Conservation (phyloP, 441 rosid species). For the Sinapis alba region DNA sequence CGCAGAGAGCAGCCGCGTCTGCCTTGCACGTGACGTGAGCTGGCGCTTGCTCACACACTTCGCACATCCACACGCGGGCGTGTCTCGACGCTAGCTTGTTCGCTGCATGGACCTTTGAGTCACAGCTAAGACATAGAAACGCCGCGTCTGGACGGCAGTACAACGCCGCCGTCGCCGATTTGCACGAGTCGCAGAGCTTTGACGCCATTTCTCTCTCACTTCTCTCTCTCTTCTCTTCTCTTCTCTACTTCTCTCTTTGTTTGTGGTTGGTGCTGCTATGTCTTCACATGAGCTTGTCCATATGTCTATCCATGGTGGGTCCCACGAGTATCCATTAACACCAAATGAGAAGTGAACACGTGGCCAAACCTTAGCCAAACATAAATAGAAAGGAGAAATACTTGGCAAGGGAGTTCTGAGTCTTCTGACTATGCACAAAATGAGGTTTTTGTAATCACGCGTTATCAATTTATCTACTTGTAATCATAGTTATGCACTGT, state of each 20-base stretch:
- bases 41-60: neutral
- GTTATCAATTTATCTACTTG: neutral
- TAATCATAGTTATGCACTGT: neutral
- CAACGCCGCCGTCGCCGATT: neutral
- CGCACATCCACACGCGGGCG: neutral
- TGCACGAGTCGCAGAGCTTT: neutral
- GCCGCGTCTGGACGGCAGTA: constrained; percentile 1
- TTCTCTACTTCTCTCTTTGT: neutral
- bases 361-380: neutral
- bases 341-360: neutral
- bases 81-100: neutral
- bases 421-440: neutral
- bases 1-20: neutral
- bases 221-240: neutral
- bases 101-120: neutral
- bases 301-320: neutral
- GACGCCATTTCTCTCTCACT: neutral
- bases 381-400: neutral
- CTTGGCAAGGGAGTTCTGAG: neutral
- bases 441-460: neutral
- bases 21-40: neutral
- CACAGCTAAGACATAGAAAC: neutral
- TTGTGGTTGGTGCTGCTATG: neutral
- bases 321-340: neutral
- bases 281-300: neutral